Base-by-base conservation (phyloP, 768 basidiomycete species). In the Leccinum incarnatum region DNA sequence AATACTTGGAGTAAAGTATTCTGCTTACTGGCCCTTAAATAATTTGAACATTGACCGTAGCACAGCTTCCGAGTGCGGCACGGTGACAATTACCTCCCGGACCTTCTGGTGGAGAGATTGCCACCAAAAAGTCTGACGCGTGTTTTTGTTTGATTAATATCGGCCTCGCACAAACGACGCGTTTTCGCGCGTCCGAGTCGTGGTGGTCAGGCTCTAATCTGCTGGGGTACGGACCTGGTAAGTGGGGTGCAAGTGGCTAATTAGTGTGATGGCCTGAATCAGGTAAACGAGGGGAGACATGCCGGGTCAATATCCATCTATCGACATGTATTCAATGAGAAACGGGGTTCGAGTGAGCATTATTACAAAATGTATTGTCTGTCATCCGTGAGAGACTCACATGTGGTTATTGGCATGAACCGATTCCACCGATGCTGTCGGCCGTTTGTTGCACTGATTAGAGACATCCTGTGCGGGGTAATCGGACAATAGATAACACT, bases 41-140 rank as follows among this genome's bases (percentile, higher is more conserved):
- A 40, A 17, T 40, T 40, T 40, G 4, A 40, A 9, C n/a, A 45
- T 19, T 12, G 42, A 19, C 11, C 6, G 45, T 2, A 17, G 27
- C 61, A 69, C 66, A 70, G 67, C 68, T 37, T 53, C 34, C 10
- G 7, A 21, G 12, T 0, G 29, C 14, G 5, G 32, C 21, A 3
- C 34, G 8, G 25, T 19, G 23, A 9, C 3, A 10, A 51, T 51
- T 11, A 11, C 12, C 34, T 19, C 21, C 32, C 32, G 25, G n/a
- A 4, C 5, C 54, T 52, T 40, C 46, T 15, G 14, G 29, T 51
- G 27, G 30, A 15, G 50, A 45, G 56, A 57, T 58, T 30, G 53
- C 51, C 48, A 60, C 30, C 10, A 55, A 32, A 14, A 29, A 21
- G 11, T 14, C 42, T 19, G 47, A 51, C 55, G 48, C 42, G 54